These are phyloP conservation scores for Fusarium foetens DNA, from an alignment of 2,329 filamentous ascomycete species.

Conservation along the genomic window DNA sequence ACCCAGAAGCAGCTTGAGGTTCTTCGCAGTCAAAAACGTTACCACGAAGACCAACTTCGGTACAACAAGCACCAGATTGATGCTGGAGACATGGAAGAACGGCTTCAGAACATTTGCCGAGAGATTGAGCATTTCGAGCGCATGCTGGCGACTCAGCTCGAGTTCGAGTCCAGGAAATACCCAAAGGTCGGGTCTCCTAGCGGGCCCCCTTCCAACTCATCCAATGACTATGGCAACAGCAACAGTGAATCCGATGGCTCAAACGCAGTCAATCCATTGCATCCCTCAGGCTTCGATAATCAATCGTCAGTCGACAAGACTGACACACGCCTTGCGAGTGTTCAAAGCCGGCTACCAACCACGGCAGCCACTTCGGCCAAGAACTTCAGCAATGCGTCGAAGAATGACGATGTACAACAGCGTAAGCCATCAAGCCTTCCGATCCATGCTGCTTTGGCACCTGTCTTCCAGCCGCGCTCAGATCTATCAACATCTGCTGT, in stretches of 20 bases:
- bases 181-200: conserved; percentile 48
- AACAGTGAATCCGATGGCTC: conserved; percentile 7
- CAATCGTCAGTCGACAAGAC: conserved; percentile 21
- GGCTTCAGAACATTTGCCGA: conserved; percentile 53
- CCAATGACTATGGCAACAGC: conserved; percentile 2
- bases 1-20: conserved; percentile 66
- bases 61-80: conserved; percentile 73
- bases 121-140: conserved; percentile 63
- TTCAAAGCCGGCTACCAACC: conserved; percentile 43
- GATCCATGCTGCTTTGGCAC: conserved; percentile 59
- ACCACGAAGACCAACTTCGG: conserved; percentile 66
- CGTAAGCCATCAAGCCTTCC: conserved; percentile 54
- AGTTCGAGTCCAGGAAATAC: conserved; percentile 57
- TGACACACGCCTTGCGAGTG: conserved; percentile 32
- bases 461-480: conserved; percentile 59
- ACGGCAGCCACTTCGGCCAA: conserved; percentile 34
- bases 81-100: conserved; percentile 61
- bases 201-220: conserved; percentile 23
- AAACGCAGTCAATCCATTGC: not conserved
- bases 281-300: conserved; percentile 5
- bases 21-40: conserved; percentile 64
- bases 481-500: conserved; percentile 35
- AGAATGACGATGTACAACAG: conserved; percentile 43
- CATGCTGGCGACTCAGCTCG: conserved; percentile 56
- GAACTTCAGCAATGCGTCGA: conserved; percentile 27